Base-by-base conservation (phyloP, 1,284 basidiomycete species). In the Microbotryum violaceum region DNA sequence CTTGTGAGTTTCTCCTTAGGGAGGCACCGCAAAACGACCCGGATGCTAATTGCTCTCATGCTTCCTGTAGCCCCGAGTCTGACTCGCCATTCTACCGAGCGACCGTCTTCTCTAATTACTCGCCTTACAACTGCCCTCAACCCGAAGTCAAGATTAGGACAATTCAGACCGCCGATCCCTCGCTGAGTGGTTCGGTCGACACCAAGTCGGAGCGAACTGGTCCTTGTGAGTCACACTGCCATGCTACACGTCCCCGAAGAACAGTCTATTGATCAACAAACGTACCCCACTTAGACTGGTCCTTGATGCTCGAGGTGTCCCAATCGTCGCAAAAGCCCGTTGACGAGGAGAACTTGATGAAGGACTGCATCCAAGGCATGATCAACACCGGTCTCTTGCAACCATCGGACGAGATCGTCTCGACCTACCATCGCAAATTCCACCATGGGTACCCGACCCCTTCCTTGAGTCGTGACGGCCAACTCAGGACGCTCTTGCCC, bases 71-170 rank as follows among this genome's bases (percentile, higher is more conserved):
- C 73, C 78, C 78, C 48, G 79, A 79, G 67, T 75, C 77, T 65
- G 74, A 80, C 74, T 77, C 77, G 49, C 80, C 80, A 46, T 81
- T 80, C 75, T 81, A 81, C 75, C 77, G 80, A 49, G 79, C 78
- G 20, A 81, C 80, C 61, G 78, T 81, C 71, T 81, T 81, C 71
- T 79, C 78, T 64, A 80, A 80, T 75, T 81, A 81, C 73, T 79
- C 78, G 45, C 78, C 78, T 44, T 74, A 77, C 75, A 80, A 81
- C 73, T 76, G 76, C 61, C 80, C 80, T 3, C 67, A 74, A 59
- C 66, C 69, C 29, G 72, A 74, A 44, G 72, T 70, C 57, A 74
- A 75, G 71, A 75, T 80, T 27, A 74, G 75, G 47, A 80, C 79
- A 16, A 62, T 80, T 8, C 79, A 78, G 70, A 76, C 75, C 54